A percentile compares a stretch with the other conserved stretches of the same genome.
phyloP scores from a whole-genome alignment of 179 eudicot species.

The Heliamphora pulchella region DNA sequence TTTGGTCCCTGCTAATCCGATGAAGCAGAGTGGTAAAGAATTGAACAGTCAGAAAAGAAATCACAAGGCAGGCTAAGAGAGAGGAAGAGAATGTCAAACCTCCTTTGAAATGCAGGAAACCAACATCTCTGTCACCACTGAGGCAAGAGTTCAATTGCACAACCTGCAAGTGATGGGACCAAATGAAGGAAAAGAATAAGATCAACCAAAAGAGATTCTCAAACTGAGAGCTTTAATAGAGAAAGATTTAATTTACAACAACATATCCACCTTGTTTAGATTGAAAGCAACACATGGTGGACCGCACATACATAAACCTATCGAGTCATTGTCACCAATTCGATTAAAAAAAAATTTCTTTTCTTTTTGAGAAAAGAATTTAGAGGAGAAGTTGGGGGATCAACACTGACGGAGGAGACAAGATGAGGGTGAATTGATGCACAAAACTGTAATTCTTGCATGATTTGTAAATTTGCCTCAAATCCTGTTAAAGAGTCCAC shows the following conservation, averaged over 20 bases:
- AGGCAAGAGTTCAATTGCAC: not conserved
- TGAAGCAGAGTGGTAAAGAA: not conserved
- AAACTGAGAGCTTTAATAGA: not conserved
- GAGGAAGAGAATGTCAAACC: not conserved
- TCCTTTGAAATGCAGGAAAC: not conserved
- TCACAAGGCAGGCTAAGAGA: not conserved
- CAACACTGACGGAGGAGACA: not conserved
- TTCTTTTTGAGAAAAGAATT: not conserved
- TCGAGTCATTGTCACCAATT: not conserved
- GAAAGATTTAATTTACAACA: not conserved
- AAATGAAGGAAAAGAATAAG: not conserved
- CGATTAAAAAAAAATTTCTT: not conserved
- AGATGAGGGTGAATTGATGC: not conserved
- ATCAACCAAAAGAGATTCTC: conserved; percentile 1
- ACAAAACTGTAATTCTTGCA: not conserved
- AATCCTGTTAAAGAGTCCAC: not conserved
- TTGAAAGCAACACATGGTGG: conserved; percentile 2
- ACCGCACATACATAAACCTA: not conserved
- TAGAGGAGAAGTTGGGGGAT: not conserved
- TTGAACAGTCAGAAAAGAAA: not conserved
- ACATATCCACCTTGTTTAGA: not conserved
- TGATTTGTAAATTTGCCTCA: not conserved
- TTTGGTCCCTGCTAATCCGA: not conserved
- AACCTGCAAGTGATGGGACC: not conserved
- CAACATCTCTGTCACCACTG: not conserved